phyloP scores from a whole-genome alignment of 2,329 filamentous ascomycete genomes.

The Colletotrichum sp. region DNA sequence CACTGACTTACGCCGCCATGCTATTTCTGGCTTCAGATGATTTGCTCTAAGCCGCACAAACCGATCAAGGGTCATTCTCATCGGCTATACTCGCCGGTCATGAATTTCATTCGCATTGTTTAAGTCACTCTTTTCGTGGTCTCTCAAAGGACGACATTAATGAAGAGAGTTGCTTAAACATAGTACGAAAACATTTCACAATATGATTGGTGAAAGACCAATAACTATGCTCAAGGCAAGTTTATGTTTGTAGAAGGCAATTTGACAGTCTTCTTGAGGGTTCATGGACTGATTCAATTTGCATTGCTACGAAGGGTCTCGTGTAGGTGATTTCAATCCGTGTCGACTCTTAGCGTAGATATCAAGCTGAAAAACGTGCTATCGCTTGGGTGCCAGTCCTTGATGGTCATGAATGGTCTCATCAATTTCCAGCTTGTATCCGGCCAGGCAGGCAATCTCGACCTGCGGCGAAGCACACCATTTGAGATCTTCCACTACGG shows the following conservation, averaged over 20 bases:
- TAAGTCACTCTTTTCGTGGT: background rate
- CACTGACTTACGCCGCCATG: background rate
- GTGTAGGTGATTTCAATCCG: background rate
- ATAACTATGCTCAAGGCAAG: background rate
- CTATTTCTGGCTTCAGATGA: background rate
- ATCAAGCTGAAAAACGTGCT: background rate
- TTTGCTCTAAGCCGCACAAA: background rate
- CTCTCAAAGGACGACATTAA: background rate
- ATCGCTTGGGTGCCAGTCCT: background rate
- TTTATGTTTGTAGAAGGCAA: background rate
- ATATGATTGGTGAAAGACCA: background rate
- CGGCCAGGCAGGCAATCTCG: background rate
- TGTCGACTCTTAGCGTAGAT: background rate
- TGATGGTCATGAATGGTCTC: background rate
- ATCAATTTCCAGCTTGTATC: background rate
- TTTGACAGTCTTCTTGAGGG: background rate
- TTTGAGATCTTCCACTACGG: background rate
- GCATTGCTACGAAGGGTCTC: background rate
- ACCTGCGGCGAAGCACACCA: background rate
- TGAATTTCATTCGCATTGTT: accelerated
- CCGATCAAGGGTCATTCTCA: background rate
- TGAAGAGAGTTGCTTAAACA: background rate
- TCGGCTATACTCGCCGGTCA: accelerated
- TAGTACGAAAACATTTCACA: background rate
- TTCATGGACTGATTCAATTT: background rate